Base-by-base conservation (phyloP, 805 yeast genomes). In the Candida nonsorbophila region DNA sequence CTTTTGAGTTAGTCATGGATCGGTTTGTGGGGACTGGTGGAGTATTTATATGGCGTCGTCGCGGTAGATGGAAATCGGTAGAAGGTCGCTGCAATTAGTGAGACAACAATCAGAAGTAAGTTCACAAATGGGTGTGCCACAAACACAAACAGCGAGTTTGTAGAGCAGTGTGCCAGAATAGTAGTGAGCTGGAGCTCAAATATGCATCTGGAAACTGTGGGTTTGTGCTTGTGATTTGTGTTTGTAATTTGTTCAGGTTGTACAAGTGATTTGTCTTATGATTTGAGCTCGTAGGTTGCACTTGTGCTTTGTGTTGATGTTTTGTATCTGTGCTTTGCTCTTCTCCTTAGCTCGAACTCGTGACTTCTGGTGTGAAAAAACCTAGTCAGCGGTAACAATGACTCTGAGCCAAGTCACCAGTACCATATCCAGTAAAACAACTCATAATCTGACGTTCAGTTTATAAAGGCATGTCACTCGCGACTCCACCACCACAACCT, bases 1-100 rank as follows among this genome's bases (percentile, higher is more conserved):
- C 83, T 55, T 74, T 80, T 30, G 80, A 56, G 36, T 36, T 35
- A 10, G 33, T 16, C 29, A 25, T 30, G n/a, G 13, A 16, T 16
- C 18, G n/a, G 19, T 25, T 15, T 17, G 4, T 25, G 15, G 7
- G 12, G 7, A 7, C n/a, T 27, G 12, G 14, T 8, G 14, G 14
- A 29, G 16, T 29, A 19, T 29, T 23, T 27, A 24, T 18, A 7
- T 18, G 10, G 20, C 7, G 10, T 10, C 9, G 10, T 18, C 7
- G 7, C 14, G 32, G 24, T 24, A 24, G 10, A 11, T 22, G 26
- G 31, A 22, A 14, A 15, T 23, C 26, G 18, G 31, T n/a, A n/a
- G n/a, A n/a, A n/a, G n/a, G n/a, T n/a, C 31, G 27, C 16, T 20
- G 25, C 19, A 6, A 5, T 6, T 9, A 7, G 14, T 22, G 7